A percentile compares a stretch with the other conserved stretches of the same genome.
Conservation (phyloP, 148 eudicot genomes). For the Vaccinium corymbosum region DNA sequence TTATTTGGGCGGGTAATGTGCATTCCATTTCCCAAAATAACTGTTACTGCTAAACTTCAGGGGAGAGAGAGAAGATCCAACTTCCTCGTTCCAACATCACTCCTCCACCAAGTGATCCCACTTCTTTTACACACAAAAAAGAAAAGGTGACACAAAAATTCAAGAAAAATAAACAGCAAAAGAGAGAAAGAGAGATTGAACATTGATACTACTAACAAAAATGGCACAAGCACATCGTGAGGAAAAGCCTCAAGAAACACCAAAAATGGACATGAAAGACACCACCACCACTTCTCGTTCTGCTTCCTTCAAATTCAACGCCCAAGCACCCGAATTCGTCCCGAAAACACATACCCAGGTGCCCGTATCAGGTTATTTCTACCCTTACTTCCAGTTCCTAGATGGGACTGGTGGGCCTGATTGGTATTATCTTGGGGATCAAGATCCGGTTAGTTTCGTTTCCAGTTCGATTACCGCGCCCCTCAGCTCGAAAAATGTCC, state of each 20-base stretch:
- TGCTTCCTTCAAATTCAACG: conserved; percentile 65
- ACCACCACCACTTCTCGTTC: conserved; percentile 14
- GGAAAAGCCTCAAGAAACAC: conserved; percentile 21
- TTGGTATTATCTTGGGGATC: conserved; percentile 62
- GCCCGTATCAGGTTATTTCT: conserved; percentile 54
- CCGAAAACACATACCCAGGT: conserved; percentile 49
- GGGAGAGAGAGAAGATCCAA: neutral
- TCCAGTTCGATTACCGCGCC: conserved; percentile 21
- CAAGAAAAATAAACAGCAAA: neutral
- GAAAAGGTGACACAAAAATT: neutral
- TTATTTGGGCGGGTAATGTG: conserved; percentile 29
- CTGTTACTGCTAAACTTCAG: conserved; percentile 25
- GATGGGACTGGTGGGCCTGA: conserved; percentile 41
- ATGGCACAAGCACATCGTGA: conserved; percentile 41
- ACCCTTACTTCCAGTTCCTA: conserved; percentile 53
- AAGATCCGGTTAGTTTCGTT: conserved; percentile 29
- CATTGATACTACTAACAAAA: conserved; percentile 9
- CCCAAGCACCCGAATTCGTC: conserved; percentile 76
- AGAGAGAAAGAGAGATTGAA: neutral
- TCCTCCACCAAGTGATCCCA: conserved; percentile 17
- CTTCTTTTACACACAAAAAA: neutral
- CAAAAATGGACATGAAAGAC: conserved; percentile 13
- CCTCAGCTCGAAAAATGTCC: conserved; percentile 31
- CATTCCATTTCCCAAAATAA: conserved; percentile 17
- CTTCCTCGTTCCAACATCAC: conserved; percentile 18